These are phyloP conservation scores for Arabidopsis arenosa DNA, from an alignment of 345 rosid species.

Conservation along the genomic window DNA sequence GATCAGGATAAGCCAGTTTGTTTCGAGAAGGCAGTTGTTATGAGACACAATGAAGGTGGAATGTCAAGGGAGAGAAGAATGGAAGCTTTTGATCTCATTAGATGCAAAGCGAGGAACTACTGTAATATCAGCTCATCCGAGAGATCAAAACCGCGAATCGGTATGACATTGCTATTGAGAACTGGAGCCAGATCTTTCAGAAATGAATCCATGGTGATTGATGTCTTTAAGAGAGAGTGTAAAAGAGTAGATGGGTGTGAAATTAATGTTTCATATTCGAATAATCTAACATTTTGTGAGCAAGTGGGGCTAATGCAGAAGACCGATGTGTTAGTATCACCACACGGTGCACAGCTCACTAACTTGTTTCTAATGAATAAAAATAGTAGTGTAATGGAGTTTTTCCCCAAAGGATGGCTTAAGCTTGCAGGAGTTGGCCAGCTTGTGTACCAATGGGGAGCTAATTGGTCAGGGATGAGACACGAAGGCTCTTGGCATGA, in stretches of 20 bases:
- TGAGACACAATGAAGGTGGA: slow-evolving; percentile 82
- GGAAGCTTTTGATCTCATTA: slow-evolving; percentile 61
- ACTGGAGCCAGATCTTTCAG: slow-evolving; percentile 74
- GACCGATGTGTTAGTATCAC: slow-evolving; percentile 67
- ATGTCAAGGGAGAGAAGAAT: slow-evolving; percentile 72
- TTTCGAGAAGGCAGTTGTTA: slow-evolving; percentile 77
- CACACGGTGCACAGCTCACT: slow-evolving; percentile 82
- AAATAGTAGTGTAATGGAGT: slow-evolving; percentile 80
- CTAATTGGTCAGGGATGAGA: slow-evolving; percentile 83
- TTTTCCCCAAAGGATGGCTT: slow-evolving; percentile 78
- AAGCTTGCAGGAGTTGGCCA: slow-evolving; percentile 81
- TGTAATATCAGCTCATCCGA: slow-evolving; percentile 53
- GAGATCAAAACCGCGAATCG: slow-evolving; percentile 44
- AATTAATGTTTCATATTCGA: slow-evolving; percentile 64
- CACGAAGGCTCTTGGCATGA: slow-evolving; percentile 83
- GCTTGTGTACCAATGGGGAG: slow-evolving; percentile 68
- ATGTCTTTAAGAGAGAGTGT: slow-evolving; percentile 63
- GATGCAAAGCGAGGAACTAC: slow-evolving; percentile 62
- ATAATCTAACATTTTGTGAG: slow-evolving; percentile 68
- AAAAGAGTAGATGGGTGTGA: slow-evolving; percentile 58
- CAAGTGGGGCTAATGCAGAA: slow-evolving; percentile 75
- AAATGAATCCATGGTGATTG: slow-evolving; percentile 57
- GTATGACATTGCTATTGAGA: slow-evolving; percentile 75
- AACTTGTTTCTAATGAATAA: slow-evolving; percentile 77
- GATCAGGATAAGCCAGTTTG: slow-evolving; percentile 54